phyloP scores from a whole-genome alignment of 768 basidiomycete genomes.

The Leccinum disarticulatum region DNA sequence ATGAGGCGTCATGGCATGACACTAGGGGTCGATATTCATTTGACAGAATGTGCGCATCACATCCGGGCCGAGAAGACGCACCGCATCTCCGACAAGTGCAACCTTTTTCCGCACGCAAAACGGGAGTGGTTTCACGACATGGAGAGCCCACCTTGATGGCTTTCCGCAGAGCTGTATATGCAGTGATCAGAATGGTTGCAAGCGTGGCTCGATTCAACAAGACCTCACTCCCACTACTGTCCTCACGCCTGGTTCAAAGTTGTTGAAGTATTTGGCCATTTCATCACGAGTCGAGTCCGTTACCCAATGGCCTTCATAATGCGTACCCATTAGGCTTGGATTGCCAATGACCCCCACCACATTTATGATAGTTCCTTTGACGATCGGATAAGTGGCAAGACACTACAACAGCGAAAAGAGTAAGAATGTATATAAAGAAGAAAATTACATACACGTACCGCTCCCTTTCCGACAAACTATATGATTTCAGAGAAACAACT shows the following conservation, averaged over 20 bases:
- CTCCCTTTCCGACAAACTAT: slow-evolving; percentile 16
- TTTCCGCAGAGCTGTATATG: slow-evolving; percentile 34
- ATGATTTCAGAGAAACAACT: neutral
- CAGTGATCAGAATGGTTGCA: neutral
- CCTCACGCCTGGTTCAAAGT: slow-evolving; percentile 40
- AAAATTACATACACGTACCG: neutral
- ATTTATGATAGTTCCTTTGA: slow-evolving; percentile 37
- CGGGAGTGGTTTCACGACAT: slow-evolving; percentile 41
- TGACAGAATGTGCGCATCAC: neutral
- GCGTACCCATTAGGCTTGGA: slow-evolving; percentile 28
- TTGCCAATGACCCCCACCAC: slow-evolving; percentile 33
- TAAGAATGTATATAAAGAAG: neutral
- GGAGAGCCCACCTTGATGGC: slow-evolving; percentile 45
- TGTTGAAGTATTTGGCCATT: slow-evolving; percentile 28
- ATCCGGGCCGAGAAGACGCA: slow-evolving; percentile 7
- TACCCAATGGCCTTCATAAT: slow-evolving; percentile 34
- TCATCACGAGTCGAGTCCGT: slow-evolving; percentile 33
- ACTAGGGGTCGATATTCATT: neutral
- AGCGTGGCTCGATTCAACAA: neutral
- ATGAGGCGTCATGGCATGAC: slow-evolving; percentile 28
- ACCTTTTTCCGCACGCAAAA: slow-evolving; percentile 41
- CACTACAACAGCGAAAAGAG: slow-evolving; percentile 29
- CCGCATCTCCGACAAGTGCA: slow-evolving; percentile 50
- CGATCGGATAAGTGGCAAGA: slow-evolving; percentile 41
- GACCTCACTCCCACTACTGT: slow-evolving; percentile 28